Percentiles rank a stretch among this genome's conserved stretches.
Evolutionary conservation across 768 basidiomycete genomes (phyloP).

Genomic region (Pleurotus eryngii): DNA sequence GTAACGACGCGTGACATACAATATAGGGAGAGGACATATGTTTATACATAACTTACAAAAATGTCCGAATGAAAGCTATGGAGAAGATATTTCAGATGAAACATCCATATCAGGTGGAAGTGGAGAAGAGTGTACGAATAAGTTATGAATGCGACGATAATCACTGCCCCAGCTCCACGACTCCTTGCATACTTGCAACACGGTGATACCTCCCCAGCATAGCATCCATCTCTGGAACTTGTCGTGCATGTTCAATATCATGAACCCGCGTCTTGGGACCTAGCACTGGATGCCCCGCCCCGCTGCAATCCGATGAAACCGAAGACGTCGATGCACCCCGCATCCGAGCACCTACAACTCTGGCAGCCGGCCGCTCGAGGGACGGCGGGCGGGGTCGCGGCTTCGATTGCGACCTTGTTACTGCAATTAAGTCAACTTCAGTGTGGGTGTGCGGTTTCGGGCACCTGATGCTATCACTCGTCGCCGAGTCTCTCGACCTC

Average conservation of each 20-base stretch:
- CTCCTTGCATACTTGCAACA: conserved; percentile 5
- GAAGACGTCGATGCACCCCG: neutral
- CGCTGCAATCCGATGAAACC: neutral
- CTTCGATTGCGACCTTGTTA: neutral
- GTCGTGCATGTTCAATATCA: neutral
- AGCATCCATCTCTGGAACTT: conserved; percentile 2
- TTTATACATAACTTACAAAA: no score
- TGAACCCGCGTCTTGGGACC: neutral
- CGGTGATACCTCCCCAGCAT: conserved; percentile 6
- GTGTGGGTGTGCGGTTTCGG: neutral
- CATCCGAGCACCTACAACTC: conserved; percentile 2
- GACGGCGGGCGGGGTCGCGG: neutral
- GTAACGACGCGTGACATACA: no score
- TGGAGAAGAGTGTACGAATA: neutral
- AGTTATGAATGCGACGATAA: neutral
- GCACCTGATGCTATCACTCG: neutral
- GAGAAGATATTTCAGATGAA: no score
- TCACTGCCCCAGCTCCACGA: conserved; percentile 1
- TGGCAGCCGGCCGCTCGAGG: neutral
- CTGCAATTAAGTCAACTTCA: neutral
- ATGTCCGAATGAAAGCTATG: no score
- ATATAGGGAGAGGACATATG: no score
- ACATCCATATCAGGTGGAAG: no score
- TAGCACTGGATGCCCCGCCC: neutral
- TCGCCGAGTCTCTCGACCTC: neutral